These are phyloP conservation scores for Termitomyces sp. DNA, from an alignment of 768 basidiomycete species.

Conservation along the genomic window DNA sequence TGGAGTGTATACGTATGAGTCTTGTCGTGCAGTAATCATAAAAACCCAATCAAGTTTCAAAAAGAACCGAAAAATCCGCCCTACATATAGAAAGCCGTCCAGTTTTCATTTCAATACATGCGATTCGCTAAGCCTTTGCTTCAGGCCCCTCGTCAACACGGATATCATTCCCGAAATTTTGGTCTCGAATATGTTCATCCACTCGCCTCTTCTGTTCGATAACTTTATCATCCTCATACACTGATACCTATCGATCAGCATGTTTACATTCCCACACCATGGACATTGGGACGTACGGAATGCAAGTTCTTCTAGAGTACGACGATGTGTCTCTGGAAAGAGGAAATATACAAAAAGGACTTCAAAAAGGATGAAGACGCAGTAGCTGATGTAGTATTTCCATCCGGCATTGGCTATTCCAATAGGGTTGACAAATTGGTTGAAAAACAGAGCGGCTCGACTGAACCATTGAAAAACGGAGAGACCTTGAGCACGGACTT, in stretches of 20 bases:
- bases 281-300: conserved; percentile 20
- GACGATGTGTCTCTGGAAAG: conserved; percentile 53
- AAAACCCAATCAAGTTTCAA: too few species aligned
- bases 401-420: conserved; percentile 52
- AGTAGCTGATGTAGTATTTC: conserved; percentile 56
- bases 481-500: conserved; percentile 55
- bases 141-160: too few species aligned
- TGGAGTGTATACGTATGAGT: too few species aligned
- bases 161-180: too few species aligned
- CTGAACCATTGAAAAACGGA: conserved; percentile 55
- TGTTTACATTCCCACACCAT: not conserved
- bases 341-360: conserved; percentile 52
- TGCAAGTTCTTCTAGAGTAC: conserved; percentile 51
- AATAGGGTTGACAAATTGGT: conserved; percentile 62
- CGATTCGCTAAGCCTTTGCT: too few species aligned
- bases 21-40: too few species aligned
- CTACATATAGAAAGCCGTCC: too few species aligned
- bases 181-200: conserved; percentile 27
- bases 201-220: conserved; percentile 36
- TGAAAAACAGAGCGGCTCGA: conserved; percentile 50
- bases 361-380: conserved; percentile 47
- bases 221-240: conserved; percentile 40
- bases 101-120: too few species aligned
- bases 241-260: conserved; percentile 7
- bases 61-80: too few species aligned